Evolutionary conservation across 2,329 filamentous ascomycete genomes (phyloP).

Genomic region (Didymella segeticola): DNA sequence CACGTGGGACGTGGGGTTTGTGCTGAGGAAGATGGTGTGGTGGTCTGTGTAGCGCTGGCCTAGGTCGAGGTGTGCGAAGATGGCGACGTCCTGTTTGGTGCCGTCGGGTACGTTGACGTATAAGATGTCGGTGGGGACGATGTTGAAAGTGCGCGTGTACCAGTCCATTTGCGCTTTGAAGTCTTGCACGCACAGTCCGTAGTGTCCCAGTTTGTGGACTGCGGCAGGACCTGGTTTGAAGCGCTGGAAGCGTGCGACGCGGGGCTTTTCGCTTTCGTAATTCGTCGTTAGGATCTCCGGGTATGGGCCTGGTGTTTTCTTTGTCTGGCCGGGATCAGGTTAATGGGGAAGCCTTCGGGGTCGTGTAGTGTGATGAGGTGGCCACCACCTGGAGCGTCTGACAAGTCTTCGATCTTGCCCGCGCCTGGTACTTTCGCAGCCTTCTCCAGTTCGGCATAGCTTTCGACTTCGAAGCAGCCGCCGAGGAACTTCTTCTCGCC

Average conservation of each 20-base stretch:
- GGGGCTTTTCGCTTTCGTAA: slow-evolving; percentile 52
- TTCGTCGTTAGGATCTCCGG: slow-evolving; percentile 60
- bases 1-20: slow-evolving; percentile 56
- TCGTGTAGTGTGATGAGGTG: slow-evolving; percentile 54
- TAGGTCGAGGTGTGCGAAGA: slow-evolving; percentile 63
- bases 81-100: slow-evolving; percentile 49
- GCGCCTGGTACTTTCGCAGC: slow-evolving; percentile 56
- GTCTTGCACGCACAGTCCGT: slow-evolving; percentile 51
- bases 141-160: slow-evolving; percentile 57
- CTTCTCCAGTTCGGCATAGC: slow-evolving; percentile 61
- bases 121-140: slow-evolving; percentile 56
- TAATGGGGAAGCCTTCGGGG: slow-evolving; percentile 65
- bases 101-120: slow-evolving; percentile 36
- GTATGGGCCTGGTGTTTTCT: slow-evolving; percentile 51
- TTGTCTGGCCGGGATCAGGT: slow-evolving; percentile 63
- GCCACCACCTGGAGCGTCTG: slow-evolving; percentile 62
- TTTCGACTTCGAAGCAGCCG: slow-evolving; percentile 64
- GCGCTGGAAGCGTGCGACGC: slow-evolving; percentile 58
- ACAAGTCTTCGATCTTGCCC: slow-evolving; percentile 57
- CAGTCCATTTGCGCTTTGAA: slow-evolving; percentile 50
- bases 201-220: slow-evolving; percentile 59
- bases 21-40: slow-evolving; percentile 61
- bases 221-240: slow-evolving; percentile 60
- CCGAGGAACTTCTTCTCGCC: slow-evolving; percentile 63
- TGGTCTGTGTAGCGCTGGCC: slow-evolving; percentile 61